Evolutionary conservation across 371 early-diverging fungal genomes (phyloP).

Genomic region (Mucor irregularis): DNA sequence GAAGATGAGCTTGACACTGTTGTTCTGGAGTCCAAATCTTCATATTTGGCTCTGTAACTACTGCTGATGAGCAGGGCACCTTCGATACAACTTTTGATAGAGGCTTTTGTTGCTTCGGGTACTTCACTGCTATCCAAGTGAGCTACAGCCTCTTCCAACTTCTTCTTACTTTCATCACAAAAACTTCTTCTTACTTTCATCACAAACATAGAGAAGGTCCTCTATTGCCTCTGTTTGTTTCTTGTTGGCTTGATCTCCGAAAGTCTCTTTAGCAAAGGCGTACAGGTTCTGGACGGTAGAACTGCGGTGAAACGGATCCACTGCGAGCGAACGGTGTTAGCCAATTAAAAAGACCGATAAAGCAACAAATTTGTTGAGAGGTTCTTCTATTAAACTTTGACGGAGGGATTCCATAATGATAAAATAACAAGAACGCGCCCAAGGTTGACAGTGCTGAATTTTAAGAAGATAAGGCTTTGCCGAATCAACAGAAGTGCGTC

Average conservation of each 20-base stretch:
- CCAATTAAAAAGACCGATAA: conserved; percentile 4
- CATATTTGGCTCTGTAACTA: conserved; percentile 2
- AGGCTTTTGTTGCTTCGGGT: background rate
- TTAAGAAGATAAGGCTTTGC: background rate
- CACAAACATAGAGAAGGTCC: conserved; percentile 3
- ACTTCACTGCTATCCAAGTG: background rate
- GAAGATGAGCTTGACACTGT: too few species aligned
- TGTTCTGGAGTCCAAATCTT: conserved; percentile 2
- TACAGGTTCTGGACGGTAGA: background rate
- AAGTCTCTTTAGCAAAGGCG: background rate
- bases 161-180: conserved; percentile 6
- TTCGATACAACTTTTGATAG: background rate
- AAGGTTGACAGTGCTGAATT: conserved; percentile 4
- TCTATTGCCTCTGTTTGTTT: conserved; percentile 1
- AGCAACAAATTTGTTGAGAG: background rate
- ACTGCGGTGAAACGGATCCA: background rate
- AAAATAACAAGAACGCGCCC: background rate
- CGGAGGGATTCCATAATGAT: conserved; percentile 2
- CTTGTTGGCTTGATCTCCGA: conserved; percentile 1
- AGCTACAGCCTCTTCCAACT: background rate
- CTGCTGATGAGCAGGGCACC: background rate
- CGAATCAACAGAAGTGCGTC: background rate
- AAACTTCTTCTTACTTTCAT: conserved; percentile 3
- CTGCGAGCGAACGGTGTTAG: background rate
- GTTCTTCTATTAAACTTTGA: conserved; percentile 1